Percentiles rank a stretch among this genome's conserved stretches.
Conservation (phyloP, 2,329 filamentous ascomycete genomes). For the Colletotrichum limetticola region DNA sequence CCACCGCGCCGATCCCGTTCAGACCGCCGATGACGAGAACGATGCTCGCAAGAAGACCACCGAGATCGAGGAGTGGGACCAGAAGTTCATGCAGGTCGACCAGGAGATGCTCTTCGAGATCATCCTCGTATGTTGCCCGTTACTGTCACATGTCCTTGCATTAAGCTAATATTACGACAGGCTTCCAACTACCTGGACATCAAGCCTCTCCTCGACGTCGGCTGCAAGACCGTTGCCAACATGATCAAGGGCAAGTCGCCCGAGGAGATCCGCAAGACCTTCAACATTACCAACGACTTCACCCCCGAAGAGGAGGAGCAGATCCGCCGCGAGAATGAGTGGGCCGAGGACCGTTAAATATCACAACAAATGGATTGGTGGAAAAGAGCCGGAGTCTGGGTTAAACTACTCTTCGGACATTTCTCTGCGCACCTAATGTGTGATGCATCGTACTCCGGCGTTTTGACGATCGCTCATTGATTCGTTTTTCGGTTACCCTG, state of each 20-base stretch:
- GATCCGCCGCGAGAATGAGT: slow-evolving; percentile 91
- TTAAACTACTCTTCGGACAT: neutral
- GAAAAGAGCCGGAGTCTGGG: neutral
- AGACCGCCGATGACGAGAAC: slow-evolving; percentile 85
- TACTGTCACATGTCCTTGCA: neutral
- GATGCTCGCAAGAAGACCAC: slow-evolving; percentile 98
- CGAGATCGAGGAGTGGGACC: slow-evolving; percentile 99
- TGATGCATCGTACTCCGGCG: slow-evolving; percentile 34
- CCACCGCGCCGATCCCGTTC: slow-evolving; percentile 89
- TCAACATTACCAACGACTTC: slow-evolving; percentile 99
- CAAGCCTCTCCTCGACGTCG: slow-evolving; percentile 96
- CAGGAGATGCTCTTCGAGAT: slow-evolving; percentile 99
- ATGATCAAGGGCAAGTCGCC: slow-evolving; percentile 99
- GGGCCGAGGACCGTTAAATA: slow-evolving; percentile 82
- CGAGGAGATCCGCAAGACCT: slow-evolving; percentile 99
- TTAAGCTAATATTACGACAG: slow-evolving; percentile 52
- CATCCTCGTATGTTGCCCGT: slow-evolving; percentile 78
- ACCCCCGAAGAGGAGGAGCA: slow-evolving; percentile 99
- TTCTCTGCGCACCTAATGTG: slow-evolving; percentile 16
- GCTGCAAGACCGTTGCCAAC: slow-evolving; percentile 99
- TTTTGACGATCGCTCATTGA: slow-evolving; percentile 11
- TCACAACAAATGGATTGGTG: neutral
- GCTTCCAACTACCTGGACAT: slow-evolving; percentile 99
- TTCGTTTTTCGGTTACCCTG: slow-evolving; percentile 20
- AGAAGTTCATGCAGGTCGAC: slow-evolving; percentile 99